A percentile compares a stretch with the other conserved stretches of the same genome.
These are phyloP conservation scores for Wolfiporia cocos DNA, from an alignment of 1,284 basidiomycete genomes.

Conservation along the genomic window DNA sequence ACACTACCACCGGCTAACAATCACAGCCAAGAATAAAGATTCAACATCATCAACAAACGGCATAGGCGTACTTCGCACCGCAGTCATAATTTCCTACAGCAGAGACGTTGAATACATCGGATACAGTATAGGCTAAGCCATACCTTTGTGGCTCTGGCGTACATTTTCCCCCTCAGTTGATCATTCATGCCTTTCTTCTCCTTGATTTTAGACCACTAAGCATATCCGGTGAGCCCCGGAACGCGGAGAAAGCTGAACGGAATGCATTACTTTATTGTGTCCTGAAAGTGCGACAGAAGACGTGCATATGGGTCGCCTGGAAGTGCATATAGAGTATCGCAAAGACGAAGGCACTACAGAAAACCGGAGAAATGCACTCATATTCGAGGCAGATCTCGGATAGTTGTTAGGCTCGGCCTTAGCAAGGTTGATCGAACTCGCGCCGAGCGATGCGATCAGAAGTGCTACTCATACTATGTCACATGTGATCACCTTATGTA, in stretches of 20 bases:
- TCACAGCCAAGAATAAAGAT: conserved; percentile 6
- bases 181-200: conserved; percentile 75
- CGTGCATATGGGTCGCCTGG: conserved; percentile 12
- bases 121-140: conserved; percentile 16
- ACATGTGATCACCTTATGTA: too few species aligned
- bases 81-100: conserved; percentile 61
- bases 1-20: conserved; percentile 64
- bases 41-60: neutral
- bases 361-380: too few species aligned
- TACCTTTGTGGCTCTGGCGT: conserved; percentile 55
- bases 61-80: conserved; percentile 51
- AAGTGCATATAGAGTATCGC: neutral
- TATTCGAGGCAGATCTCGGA: neutral
- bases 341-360: too few species aligned
- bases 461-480: too few species aligned
- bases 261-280: conserved; percentile 54
- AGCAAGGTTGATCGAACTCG: neutral
- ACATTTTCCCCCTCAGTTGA: conserved; percentile 54
- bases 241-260: neutral
- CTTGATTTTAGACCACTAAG: conserved; percentile 92
- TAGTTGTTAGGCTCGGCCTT: too few species aligned
- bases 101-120: conserved; percentile 4
- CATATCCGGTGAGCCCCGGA: too few species aligned
- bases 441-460: too few species aligned
- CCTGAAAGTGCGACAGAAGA: conserved; percentile 38